Conservation (phyloP, 106 monocot genomes). For the Apostasia ramifera region DNA sequence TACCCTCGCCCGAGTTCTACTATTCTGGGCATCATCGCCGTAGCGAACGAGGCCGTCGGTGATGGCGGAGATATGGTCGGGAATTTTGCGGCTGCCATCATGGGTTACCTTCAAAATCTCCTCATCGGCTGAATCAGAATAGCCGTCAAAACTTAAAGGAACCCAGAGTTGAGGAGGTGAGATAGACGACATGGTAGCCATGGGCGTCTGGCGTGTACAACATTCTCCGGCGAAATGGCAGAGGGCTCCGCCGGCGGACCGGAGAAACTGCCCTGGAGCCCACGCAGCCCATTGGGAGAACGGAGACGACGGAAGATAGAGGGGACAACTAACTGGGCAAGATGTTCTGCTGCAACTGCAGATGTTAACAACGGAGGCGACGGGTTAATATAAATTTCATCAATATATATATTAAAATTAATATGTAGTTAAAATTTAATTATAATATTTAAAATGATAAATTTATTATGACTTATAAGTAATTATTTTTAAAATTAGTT, state of each 20-base stretch:
- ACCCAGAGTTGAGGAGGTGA: conserved; percentile 62
- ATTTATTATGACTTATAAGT: too few species aligned
- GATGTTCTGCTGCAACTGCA: too few species aligned
- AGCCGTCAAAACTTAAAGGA: conserved; percentile 28
- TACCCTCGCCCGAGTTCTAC: conserved; percentile 19
- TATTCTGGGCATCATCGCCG: conserved; percentile 16
- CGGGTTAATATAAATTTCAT: not conserved
- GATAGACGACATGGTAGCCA: conserved; percentile 39
- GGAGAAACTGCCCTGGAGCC: conserved; percentile 46
- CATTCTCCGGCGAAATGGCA: conserved; percentile 21
- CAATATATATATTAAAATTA: too few species aligned
- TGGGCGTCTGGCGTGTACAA: conserved; percentile 32
- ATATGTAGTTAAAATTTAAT: too few species aligned
- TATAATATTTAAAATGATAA: too few species aligned
- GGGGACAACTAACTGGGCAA: too few species aligned
- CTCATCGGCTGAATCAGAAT: conserved; percentile 5
- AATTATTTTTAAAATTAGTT: too few species aligned
- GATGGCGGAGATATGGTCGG: not conserved
- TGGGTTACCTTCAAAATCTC: conserved; percentile 27
- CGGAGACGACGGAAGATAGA: too few species aligned
- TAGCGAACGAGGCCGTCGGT: not conserved
- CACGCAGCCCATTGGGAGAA: conserved; percentile 63
- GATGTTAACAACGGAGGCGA: too few species aligned
- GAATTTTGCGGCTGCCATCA: not conserved
- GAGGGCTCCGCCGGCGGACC: conserved; percentile 14